These are phyloP conservation scores for Datisca glomerata DNA, from an alignment of 306 rosid species.

Conservation along the genomic window DNA sequence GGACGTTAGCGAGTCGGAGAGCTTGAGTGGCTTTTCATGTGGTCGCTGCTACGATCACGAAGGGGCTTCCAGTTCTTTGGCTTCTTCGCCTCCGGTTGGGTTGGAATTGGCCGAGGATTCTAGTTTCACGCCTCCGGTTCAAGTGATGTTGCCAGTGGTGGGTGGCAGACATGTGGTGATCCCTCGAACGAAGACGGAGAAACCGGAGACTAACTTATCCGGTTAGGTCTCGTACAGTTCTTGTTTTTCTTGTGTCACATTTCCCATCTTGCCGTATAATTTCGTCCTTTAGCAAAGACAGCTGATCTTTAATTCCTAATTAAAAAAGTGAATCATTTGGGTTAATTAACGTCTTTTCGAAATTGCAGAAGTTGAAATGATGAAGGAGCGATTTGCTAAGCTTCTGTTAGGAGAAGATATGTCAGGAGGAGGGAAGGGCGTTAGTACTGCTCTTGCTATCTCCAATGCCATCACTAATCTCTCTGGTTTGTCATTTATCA, in stretches of 20 bases:
- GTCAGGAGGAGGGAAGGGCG: slow-evolving; percentile 98
- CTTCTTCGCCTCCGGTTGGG: slow-evolving; percentile 14
- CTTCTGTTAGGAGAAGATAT: slow-evolving; percentile 94
- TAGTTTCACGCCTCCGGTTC: background rate
- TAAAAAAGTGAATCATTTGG: background rate
- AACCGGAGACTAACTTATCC: slow-evolving; percentile 11
- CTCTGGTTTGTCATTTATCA: slow-evolving; percentile 40
- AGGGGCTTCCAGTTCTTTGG: slow-evolving; percentile 12
- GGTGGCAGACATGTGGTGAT: slow-evolving; percentile 12
- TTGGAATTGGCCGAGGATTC: slow-evolving; percentile 2
- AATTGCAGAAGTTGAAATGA: slow-evolving; percentile 59
- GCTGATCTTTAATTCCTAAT: background rate
- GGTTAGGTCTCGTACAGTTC: slow-evolving; percentile 15
- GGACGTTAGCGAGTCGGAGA: slow-evolving; percentile 31
- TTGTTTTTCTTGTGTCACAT: background rate
- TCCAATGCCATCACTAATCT: slow-evolving; percentile 92
- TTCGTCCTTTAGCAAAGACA: background rate
- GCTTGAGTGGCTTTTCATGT: slow-evolving; percentile 17
- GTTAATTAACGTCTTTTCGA: background rate
- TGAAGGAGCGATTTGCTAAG: slow-evolving; percentile 90
- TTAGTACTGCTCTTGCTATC: slow-evolving; percentile 69
- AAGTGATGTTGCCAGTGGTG: slow-evolving; percentile 5
- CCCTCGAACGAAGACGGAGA: slow-evolving; percentile 4
- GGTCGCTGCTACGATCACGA: slow-evolving; percentile 9
- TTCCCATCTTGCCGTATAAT: background rate